Conservation (phyloP, 202 grass and related monocot genomes). For the Zoysia matrella region DNA sequence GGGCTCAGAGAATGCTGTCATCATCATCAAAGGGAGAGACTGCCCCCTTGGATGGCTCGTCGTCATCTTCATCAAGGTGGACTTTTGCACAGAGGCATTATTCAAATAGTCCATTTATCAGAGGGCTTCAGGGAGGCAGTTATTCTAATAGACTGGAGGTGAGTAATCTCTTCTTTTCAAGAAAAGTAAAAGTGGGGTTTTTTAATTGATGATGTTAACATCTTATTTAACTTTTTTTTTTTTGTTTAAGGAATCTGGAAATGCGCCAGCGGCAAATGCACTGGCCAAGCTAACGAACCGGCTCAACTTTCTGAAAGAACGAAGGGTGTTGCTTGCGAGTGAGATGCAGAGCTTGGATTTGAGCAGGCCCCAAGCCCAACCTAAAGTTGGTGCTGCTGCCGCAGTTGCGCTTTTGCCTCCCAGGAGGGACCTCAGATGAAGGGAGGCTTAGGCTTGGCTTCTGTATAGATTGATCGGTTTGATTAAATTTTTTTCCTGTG, state of each 20-base stretch:
- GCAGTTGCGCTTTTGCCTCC: slow-evolving; percentile 4
- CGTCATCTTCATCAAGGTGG: slow-evolving; percentile 40
- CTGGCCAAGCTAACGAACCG: slow-evolving; percentile 78
- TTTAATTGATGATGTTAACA: background rate
- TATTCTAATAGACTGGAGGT: slow-evolving; percentile 42
- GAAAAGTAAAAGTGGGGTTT: too few species aligned
- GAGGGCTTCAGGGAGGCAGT: slow-evolving; percentile 42
- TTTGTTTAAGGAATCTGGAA: slow-evolving; percentile 24
- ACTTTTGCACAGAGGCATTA: slow-evolving; percentile 50
- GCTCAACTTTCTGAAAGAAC: slow-evolving; percentile 92
- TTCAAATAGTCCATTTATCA: slow-evolving; percentile 38
- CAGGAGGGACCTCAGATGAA: slow-evolving; percentile 52
- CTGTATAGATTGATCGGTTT: too few species aligned
- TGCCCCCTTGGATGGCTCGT: slow-evolving; percentile 22
- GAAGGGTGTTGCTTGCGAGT: slow-evolving; percentile 69
- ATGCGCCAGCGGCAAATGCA: slow-evolving; percentile 42
- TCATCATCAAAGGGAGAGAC: slow-evolving; percentile 20
- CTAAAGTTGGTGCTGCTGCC: background rate
- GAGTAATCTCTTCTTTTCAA: background rate
- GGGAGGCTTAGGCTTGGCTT: background rate
- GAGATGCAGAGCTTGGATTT: slow-evolving; percentile 70
- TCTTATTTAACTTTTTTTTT: background rate
- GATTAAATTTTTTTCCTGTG: too few species aligned
- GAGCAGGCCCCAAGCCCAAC: slow-evolving; percentile 7
- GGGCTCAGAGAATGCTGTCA: slow-evolving; percentile 42